Evolutionary conservation across 371 early-diverging fungal genomes (phyloP), one percentile per base, ranked within the genome.

Genomic region (Lichtheimia ornata): DNA sequence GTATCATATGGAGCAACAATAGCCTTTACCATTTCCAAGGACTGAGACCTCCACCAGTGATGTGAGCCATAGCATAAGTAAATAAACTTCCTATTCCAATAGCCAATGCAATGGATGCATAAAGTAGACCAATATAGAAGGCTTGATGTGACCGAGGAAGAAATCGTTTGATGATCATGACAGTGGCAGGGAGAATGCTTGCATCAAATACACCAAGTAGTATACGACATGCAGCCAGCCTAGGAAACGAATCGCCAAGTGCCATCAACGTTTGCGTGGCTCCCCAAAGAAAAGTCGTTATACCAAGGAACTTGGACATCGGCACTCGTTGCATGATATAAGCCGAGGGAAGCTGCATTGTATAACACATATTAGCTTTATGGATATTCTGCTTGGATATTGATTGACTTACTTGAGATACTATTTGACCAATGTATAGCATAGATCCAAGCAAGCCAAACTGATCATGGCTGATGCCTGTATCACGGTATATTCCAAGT

Each of bases 401-500:
- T 18, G 47, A 6, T 1, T 18, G 14, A 6, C n/a, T 40, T 54
- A 54, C 54, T 20, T 30, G 35, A 41, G 41, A 54, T n/a, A 41
- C 14, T 3, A 54, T 2, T 18, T 54, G 54, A 41, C 30, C 54
- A 9, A 41, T 11, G 41, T 17, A 54, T 13, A 28, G 17, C 17
- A 54, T 15, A 6, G 54, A 54, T 18, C 54, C 54, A 12, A 28
- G 13, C 17, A 54, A 14, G 6, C 54, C 54, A 54, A 54, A 54
- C 24, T 54, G 20, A 40, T 54, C 41, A 41, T 41, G 54, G 18
- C 18, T 54, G 18, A 54, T 35, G 3, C 22, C 41, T 30, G 24
- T 25, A 15, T 54, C 54, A 2, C 41, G 17, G 18, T 54, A 54
- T 27, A 54, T 54, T 5, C 54, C 54, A 54, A 54, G 54, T 20